Percentiles rank a stretch among this genome's conserved stretches.
These are phyloP conservation scores for Phytopythium delawarense DNA, from an alignment of 352 stramenopile genomes.

Conservation along the genomic window DNA sequence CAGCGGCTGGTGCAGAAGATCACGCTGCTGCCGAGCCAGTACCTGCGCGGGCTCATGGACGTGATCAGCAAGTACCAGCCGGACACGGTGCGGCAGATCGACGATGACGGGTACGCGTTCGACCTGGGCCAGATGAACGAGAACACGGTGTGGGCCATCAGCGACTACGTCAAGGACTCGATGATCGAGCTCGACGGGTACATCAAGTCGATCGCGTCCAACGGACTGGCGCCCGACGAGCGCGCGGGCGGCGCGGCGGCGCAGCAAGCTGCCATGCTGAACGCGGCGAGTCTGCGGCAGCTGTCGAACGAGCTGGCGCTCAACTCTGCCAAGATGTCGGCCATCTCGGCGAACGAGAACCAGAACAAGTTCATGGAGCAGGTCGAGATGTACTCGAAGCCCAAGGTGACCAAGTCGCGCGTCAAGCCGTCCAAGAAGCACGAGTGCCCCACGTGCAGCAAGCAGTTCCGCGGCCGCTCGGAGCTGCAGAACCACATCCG, in stretches of 20 bases:
- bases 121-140: conserved; percentile 86
- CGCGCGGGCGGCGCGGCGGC: conserved; percentile 14
- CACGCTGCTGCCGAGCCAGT: conserved; percentile 80
- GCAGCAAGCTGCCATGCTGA: conserved; percentile 1
- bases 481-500: conserved; percentile 87
- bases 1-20: conserved; percentile 84
- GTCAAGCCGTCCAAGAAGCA: conserved; percentile 87
- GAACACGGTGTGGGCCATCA: conserved; percentile 86
- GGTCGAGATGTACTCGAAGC: conserved; percentile 87
- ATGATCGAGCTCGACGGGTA: conserved; percentile 85
- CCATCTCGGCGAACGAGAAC: conserved; percentile 68
- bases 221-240: conserved; percentile 25
- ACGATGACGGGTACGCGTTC: conserved; percentile 86
- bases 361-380: conserved; percentile 86
- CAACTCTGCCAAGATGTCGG: conserved; percentile 68
- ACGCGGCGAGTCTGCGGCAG: conserved; percentile 14
- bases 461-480: conserved; percentile 80
- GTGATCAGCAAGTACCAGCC: conserved; percentile 88
- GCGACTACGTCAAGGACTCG: conserved; percentile 83
- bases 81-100: conserved; percentile 80
- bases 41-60: conserved; percentile 80
- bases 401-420: conserved; percentile 82
- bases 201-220: conserved; percentile 64
- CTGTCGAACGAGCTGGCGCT: conserved; percentile 34
- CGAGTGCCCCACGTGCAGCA: conserved; percentile 80